Percentiles rank a stretch among this genome's conserved stretches.
These are phyloP conservation scores for Azolla pinnata DNA, from an alignment of 75 land plant species.

Conservation along the genomic window DNA sequence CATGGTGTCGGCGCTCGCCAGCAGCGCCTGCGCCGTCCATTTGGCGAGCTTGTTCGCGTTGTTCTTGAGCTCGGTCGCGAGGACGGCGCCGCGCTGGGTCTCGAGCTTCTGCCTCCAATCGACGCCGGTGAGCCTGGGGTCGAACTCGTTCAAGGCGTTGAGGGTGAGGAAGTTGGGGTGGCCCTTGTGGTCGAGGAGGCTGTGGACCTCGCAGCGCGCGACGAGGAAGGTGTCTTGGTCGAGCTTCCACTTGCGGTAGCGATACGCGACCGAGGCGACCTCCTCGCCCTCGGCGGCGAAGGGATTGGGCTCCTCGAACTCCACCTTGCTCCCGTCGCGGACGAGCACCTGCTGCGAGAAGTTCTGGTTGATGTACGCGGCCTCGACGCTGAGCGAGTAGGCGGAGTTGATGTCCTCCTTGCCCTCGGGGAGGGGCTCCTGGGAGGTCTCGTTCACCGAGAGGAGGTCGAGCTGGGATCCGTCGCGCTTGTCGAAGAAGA, in stretches of 20 bases:
- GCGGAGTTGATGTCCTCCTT: slow-evolving; percentile 95
- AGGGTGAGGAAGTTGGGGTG: slow-evolving; percentile 57
- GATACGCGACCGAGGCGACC: slow-evolving; percentile 79
- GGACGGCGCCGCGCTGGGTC: slow-evolving; percentile 89
- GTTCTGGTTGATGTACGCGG: slow-evolving; percentile 93
- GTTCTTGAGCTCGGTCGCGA: slow-evolving; percentile 93
- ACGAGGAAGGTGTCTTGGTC: slow-evolving; percentile 70
- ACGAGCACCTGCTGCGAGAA: slow-evolving; percentile 91
- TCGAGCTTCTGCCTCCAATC: slow-evolving; percentile 98
- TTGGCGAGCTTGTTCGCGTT: slow-evolving; percentile 97
- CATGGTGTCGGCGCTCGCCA: slow-evolving; percentile 86
- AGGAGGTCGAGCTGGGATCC: slow-evolving; percentile 80
- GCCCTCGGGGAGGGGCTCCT: slow-evolving; percentile 71
- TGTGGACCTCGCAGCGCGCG: slow-evolving; percentile 86
- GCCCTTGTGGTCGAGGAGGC: slow-evolving; percentile 66
- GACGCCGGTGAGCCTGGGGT: slow-evolving; percentile 82
- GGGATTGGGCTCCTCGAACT: slow-evolving; percentile 83
- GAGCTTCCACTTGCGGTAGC: slow-evolving; percentile 91
- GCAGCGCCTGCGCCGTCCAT: slow-evolving; percentile 95
- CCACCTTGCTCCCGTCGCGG: slow-evolving; percentile 71
- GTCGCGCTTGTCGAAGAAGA: slow-evolving; percentile 93
- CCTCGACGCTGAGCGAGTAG: slow-evolving; percentile 72
- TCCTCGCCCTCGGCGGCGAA: slow-evolving; percentile 89
- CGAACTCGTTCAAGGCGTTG: slow-evolving; percentile 93
- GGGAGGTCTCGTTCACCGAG: slow-evolving; percentile 72